Evolutionary conservation across 2,329 filamentous ascomycete species (phyloP).

Genomic region (Pseudogymnoascus sp.): DNA sequence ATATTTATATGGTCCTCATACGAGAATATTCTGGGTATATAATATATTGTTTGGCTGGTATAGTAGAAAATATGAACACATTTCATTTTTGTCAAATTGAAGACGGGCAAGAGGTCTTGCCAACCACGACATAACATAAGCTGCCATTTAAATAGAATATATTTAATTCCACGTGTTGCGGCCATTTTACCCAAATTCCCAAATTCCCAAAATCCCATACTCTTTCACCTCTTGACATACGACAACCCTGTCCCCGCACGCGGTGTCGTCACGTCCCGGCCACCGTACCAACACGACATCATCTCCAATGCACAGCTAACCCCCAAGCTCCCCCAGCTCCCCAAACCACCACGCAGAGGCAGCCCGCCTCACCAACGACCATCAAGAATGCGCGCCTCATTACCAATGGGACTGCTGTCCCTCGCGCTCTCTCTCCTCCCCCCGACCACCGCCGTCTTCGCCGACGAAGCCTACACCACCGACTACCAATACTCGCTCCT

Average conservation of each 20-base stretch:
- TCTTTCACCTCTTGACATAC: not conserved
- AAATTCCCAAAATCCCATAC: not conserved
- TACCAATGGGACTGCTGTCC: slow-evolving; percentile 24
- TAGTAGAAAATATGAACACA: not conserved
- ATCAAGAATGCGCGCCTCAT: slow-evolving; percentile 8
- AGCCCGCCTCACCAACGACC: not conserved
- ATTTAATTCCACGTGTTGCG: not conserved
- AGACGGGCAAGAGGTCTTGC: not conserved
- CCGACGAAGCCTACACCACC: slow-evolving; percentile 82
- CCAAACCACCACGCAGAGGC: not conserved
- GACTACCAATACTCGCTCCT: slow-evolving; percentile 91
- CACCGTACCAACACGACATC: slow-evolving; percentile 6
- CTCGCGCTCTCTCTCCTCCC: slow-evolving; percentile 24
- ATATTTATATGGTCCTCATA: no score
- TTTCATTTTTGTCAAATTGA: not conserved
- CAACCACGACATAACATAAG: not conserved
- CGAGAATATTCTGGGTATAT: not conserved
- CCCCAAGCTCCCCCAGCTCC: slow-evolving; percentile 1
- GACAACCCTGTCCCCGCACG: not conserved
- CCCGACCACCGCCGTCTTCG: slow-evolving; percentile 59
- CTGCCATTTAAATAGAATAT: not conserved
- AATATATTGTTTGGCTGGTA: not conserved
- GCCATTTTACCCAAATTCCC: not conserved
- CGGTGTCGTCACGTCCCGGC: not conserved
- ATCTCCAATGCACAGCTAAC: slow-evolving; percentile 2